Evolutionary conservation across 2,329 filamentous ascomycete genomes (phyloP).

Genomic region (Raffaelea albimanens): DNA sequence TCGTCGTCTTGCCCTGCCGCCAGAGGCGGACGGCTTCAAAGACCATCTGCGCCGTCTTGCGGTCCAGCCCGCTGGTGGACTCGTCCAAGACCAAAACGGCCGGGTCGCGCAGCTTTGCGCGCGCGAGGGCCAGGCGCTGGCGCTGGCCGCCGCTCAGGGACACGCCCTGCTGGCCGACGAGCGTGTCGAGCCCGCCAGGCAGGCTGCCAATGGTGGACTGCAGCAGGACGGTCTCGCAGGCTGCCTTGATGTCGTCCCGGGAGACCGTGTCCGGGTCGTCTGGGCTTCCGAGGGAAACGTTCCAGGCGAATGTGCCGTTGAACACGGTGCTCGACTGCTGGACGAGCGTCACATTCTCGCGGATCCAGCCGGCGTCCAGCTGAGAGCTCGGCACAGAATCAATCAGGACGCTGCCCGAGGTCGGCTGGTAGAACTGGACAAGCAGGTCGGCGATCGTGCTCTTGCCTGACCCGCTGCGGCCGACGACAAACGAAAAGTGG

Average conservation of each 20-base stretch:
- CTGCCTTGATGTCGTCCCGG: conserved; percentile 45
- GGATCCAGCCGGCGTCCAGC: conserved; percentile 62
- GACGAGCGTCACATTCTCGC: conserved; percentile 67
- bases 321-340: conserved; percentile 79
- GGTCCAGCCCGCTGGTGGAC: conserved; percentile 76
- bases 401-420: conserved; percentile 55
- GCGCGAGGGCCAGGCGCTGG: conserved; percentile 71
- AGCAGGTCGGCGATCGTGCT: conserved; percentile 79
- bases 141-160: conserved; percentile 76
- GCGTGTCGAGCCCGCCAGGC: conserved; percentile 61
- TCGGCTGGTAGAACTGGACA: conserved; percentile 64
- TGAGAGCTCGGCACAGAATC: conserved; percentile 54
- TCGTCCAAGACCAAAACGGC: conserved; percentile 82
- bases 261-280: conserved; percentile 27
- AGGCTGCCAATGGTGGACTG: conserved; percentile 57
- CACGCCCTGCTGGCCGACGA: conserved; percentile 53
- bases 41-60: conserved; percentile 55
- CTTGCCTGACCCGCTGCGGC: conserved; percentile 83
- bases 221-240: conserved; percentile 60
- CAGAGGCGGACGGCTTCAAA: conserved; percentile 69
- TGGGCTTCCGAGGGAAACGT: conserved; percentile 62
- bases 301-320: conserved; percentile 67
- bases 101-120: conserved; percentile 67
- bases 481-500: conserved; percentile 71
- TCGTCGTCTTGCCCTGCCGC: conserved; percentile 74